Base-by-base conservation (phyloP, 108 stramenopile genomes). In the Skeletonema menzelii region DNA sequence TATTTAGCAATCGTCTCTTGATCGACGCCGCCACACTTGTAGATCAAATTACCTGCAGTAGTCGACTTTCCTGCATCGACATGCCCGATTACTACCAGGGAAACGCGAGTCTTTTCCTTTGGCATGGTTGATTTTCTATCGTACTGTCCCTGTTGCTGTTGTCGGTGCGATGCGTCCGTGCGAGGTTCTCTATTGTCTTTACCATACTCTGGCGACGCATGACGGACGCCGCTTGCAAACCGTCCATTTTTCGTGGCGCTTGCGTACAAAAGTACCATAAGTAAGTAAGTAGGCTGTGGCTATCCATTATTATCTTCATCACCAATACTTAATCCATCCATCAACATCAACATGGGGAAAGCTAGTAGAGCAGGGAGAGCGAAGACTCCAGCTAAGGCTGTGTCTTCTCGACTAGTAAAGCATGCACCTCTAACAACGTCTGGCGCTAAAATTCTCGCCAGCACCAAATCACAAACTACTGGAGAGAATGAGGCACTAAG, bases 41-140 rank as follows among this genome's bases (percentile, higher is more conserved):
- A 34, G 93, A 56, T 67, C 92, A 53, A 53, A 22, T 53, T 96
- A 10, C 96, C 97, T 82, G 94, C 95, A 32, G 95, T 65, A 0
- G 98, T 97, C 34, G 86, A 88, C 71, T 98, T 98, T 27, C 98
- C 98, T 27, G 98, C 94, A 80, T 97, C 94, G 35, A 96, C 95
- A 70, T 94, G 93, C 11, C 93, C 93, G 60, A 91, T 68, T 32
- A 91, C 77, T 30, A 91, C 93, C n/a, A 95, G 73, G 28, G 82
- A 87, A 65, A 95, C 76, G 72, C 85, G 87, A 17, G 55, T 17
- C 60, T 90, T 90, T 63, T 88, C 88, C 35, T 77, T 82, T n/a
- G 46, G 60, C 72, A 63, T 67, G 66, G 37, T 67, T 11, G 40
- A n/a, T 27, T 30, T 8, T 19, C 19, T 59, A 28, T 15, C 15